Evolutionary conservation across 306 rosid genomes (phyloP).

Genomic region (Cicer chorassanicum): DNA sequence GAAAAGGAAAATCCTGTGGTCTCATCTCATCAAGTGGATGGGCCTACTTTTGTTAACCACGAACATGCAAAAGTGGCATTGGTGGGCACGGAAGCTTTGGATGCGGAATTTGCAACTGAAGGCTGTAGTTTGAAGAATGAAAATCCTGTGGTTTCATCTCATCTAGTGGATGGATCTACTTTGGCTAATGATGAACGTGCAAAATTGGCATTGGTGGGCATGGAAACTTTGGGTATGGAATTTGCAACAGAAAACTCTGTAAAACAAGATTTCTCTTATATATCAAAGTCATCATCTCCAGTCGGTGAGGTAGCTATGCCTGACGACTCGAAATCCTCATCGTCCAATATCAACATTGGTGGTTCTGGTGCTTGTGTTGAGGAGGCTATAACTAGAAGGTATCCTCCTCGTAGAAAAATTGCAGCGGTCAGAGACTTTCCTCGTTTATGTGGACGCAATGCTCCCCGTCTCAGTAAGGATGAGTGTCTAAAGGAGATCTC

Average conservation of each 20-base stretch:
- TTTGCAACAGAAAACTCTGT: neutral
- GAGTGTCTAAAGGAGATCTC: slow-evolving; percentile 33
- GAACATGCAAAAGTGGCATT: neutral
- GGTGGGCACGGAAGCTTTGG: slow-evolving; percentile 27
- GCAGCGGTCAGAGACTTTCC: slow-evolving; percentile 81
- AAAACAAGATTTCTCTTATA: slow-evolving; percentile 45
- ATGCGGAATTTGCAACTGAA: neutral
- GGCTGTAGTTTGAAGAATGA: slow-evolving; percentile 13
- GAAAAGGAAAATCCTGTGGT: slow-evolving; percentile 19
- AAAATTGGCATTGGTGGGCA: slow-evolving; percentile 7
- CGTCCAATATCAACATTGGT: slow-evolving; percentile 37
- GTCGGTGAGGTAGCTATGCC: slow-evolving; percentile 43
- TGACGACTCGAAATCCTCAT: slow-evolving; percentile 41
- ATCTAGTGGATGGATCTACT: slow-evolving; percentile 40
- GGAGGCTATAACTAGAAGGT: slow-evolving; percentile 50
- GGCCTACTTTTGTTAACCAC: neutral
- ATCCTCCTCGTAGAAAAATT: slow-evolving; percentile 67
- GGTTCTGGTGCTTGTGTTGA: slow-evolving; percentile 49
- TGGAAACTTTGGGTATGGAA: slow-evolving; percentile 38
- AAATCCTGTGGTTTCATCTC: slow-evolving; percentile 6
- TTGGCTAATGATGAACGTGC: slow-evolving; percentile 38
- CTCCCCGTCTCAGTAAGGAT: slow-evolving; percentile 46
- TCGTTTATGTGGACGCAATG: slow-evolving; percentile 70
- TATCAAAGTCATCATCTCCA: slow-evolving; percentile 42
- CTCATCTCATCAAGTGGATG: slow-evolving; percentile 41